Evolutionary conservation across 768 basidiomycete species (phyloP), one percentile per base, ranked within the genome.

Genomic region (Serendipita sp.): DNA sequence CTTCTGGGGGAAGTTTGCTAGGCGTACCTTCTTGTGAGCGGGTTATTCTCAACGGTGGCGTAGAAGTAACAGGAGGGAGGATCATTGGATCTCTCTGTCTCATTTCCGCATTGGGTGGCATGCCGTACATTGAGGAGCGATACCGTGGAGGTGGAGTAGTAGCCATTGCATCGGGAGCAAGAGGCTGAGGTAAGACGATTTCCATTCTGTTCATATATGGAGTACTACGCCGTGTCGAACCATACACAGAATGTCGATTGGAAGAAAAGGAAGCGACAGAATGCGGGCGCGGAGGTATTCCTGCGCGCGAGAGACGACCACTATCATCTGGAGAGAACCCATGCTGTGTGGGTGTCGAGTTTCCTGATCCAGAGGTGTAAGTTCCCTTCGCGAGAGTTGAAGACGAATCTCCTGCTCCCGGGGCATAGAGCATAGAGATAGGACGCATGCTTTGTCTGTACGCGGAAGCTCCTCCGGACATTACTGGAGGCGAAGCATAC

Each of bases 101-200:
- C n/a, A 51, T 7, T 18, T 51, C 48, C 48, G 48, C 18, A n/a
- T 51, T 51, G 18, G 48, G 30, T 8, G 48, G 48, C 7, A 18
- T n/a, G 30, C 30, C 35, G 56, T 60, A 60, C 37, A 35, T 60
- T 3, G 56, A 60, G 37, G 16, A 38, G 30, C 56, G 56, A 60
- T 37, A 30, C 8, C 37, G 56, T 37, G 56, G 56, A 32, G 16
- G 56, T 10, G 28, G 56, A 38, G 56, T 53, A 58, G 18, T 3
- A 45, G 10, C 28, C 28, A 60, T 24, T 28, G 30, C 56, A 45
- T 72, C 71, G 10, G 79, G 76, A 1, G 80, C 81, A 16, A 90
- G 78, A 1, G 86, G 88, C 0, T 80, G 72, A 0, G 88, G 88
- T 2, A 88, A 75, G 15, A 90, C 74, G 63, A 89, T 83, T 68